A percentile compares a stretch with the other conserved stretches of the same genome.
Evolutionary conservation across 208 protist species (phyloP).

Genomic region (Naegleria fowleri): DNA sequence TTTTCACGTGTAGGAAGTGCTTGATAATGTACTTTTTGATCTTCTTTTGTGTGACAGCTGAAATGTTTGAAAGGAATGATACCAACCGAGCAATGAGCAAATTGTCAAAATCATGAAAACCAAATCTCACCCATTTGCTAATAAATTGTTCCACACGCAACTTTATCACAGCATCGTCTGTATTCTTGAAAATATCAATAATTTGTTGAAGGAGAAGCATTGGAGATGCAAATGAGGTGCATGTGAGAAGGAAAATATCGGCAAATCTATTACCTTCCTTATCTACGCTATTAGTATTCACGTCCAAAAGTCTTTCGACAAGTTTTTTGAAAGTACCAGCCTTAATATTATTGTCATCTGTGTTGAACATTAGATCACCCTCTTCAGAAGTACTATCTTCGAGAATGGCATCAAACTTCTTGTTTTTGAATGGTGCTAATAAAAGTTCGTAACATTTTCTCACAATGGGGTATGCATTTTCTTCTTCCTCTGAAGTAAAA

Average conservation of each 20-base stretch:
- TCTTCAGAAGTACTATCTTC: too few species aligned
- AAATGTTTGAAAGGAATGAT: not conserved
- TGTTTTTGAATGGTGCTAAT: not conserved
- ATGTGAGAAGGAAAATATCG: constrained; percentile 4
- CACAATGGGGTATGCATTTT: not conserved
- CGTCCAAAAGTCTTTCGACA: not conserved
- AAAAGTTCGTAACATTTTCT: not conserved
- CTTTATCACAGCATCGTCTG: not conserved
- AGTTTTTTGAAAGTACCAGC: not conserved
- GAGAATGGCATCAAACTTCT: not conserved
- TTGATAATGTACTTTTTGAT: constrained; percentile 11
- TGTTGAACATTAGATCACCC: not conserved
- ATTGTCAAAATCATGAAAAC: constrained; percentile 29
- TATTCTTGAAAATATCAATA: not conserved
- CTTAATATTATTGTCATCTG: not conserved
- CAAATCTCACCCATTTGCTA: not conserved
- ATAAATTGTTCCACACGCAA: not conserved
- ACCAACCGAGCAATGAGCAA: not conserved
- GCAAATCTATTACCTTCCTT: not conserved
- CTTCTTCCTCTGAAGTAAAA: not conserved
- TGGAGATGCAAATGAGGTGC: not conserved
- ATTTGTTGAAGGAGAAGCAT: not conserved
- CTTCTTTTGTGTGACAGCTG: not conserved
- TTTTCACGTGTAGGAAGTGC: not conserved
- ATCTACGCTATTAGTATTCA: not conserved